Evolutionary conservation across 2,329 filamentous ascomycete genomes (phyloP), one percentile per base, ranked within the genome.

Genomic region (Raffaelea deltoideospora): DNA sequence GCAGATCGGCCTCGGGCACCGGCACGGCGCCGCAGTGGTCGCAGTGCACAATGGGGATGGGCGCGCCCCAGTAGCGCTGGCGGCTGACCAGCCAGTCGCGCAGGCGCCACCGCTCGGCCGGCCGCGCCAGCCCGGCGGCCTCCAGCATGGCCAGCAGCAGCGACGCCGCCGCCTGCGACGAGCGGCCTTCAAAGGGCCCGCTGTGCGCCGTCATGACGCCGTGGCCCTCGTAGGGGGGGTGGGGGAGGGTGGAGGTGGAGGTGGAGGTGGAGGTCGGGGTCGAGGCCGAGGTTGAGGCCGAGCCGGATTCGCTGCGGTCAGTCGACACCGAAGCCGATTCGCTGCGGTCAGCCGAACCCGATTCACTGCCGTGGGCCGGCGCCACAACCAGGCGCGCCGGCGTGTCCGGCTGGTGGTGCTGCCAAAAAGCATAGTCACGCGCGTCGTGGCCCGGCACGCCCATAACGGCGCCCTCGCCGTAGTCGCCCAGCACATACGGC

Each of bases 51-150:
- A 94, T 86, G 15, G 86, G 86, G 37, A 94, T 93, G 0, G 86
- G 86, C 0, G 85, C 73, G 13, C 86, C 86, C 86, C 86, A 94
- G 53, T 92, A 93, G 44, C 86, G 67, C 55, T 94, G 86, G n/a
- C 86, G 75, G 53, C 84, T 92, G 48, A 94, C 79, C 38, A 94
- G 63, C 86, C 86, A 94, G 56, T 94, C 86, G 41, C 84, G 67
- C 20, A 94, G 65, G 35, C 80, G 75, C 83, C 84, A 93, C 42
- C 73, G 81, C 41, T 82, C 74, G 9, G 71, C 63, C n/a, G 61
- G 53, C 39, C 72, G 64, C 10, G 75, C 82, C n/a, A 75, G 60
- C 2, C 63, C 57, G 5, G 70, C 67, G 3, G 62, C 55, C 42
- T 70, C 57, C 3, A 78, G 65, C 45, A 70, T 56, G 24, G 59